Evolutionary conservation across 2,329 filamentous ascomycete genomes (phyloP).

Genomic region (Tothia fuscella): DNA sequence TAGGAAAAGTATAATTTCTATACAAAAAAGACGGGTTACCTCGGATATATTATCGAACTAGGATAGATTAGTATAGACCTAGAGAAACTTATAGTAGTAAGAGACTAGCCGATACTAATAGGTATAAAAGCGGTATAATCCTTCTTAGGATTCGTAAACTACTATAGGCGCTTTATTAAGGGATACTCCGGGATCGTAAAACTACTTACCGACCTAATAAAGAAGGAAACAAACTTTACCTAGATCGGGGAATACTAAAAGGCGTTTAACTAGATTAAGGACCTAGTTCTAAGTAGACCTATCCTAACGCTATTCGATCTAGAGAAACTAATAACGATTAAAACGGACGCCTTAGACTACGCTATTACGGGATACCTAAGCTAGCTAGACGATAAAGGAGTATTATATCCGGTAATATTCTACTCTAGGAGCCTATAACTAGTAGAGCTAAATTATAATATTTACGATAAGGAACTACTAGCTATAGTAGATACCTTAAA

Average conservation of each 20-base stretch:
- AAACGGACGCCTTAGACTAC: slow-evolving; percentile 5
- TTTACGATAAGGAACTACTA: slow-evolving; percentile 9
- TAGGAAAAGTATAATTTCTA: slow-evolving; percentile 19
- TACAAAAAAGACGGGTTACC: slow-evolving; percentile 18
- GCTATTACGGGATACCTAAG: neutral
- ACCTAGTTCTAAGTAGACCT: neutral
- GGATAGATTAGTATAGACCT: slow-evolving; percentile 16
- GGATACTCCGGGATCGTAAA: too few relatives aligned
- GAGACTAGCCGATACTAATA: slow-evolving; percentile 15
- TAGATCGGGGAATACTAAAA: too few relatives aligned
- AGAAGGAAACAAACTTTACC: too few relatives aligned
- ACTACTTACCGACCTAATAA: too few relatives aligned
- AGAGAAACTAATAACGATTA: slow-evolving; percentile 4
- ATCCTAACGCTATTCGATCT: slow-evolving; percentile 1
- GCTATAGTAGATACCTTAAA: slow-evolving; percentile 1
- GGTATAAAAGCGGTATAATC: neutral
- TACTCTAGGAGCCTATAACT: slow-evolving; percentile 3
- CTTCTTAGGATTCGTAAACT: too few relatives aligned
- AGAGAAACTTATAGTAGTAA: slow-evolving; percentile 12
- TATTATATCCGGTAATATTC: slow-evolving; percentile 1
- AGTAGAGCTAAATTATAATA: too few relatives aligned
- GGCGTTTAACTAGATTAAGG: too few relatives aligned
- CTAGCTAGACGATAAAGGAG: slow-evolving; percentile 3
- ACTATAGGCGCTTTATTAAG: too few relatives aligned
- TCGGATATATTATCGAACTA: slow-evolving; percentile 17